A percentile compares a stretch with the other conserved stretches of the same genome.
phyloP scores from a whole-genome alignment of 164 flowering plant species.

The Echeveria elegans region DNA sequence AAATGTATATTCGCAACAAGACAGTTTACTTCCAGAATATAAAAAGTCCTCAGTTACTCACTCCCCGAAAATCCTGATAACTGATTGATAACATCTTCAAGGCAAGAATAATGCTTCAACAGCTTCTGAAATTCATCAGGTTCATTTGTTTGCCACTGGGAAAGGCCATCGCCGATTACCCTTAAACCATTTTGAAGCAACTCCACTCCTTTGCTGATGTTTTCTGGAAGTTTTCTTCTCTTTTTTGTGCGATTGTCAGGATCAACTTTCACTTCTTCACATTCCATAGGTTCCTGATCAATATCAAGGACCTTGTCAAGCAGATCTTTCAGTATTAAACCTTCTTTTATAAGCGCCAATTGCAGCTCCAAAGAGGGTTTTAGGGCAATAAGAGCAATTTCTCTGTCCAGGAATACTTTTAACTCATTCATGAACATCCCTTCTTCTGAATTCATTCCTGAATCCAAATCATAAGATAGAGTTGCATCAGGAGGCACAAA shows the following conservation, averaged over 20 bases:
- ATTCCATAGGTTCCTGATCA: conserved; percentile 10
- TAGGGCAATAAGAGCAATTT: conserved; percentile 31
- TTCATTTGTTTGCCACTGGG: conserved; percentile 46
- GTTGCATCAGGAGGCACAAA: conserved; percentile 83
- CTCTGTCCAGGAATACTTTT: conserved; percentile 79
- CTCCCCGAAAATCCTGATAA: conserved; percentile 37
- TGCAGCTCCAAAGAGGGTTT: conserved; percentile 39
- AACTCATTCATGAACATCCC: conserved; percentile 75
- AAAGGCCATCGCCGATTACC: conserved; percentile 51
- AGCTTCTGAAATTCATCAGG: conserved; percentile 42
- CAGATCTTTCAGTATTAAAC: conserved; percentile 39
- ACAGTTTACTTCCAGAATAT: conserved; percentile 1
- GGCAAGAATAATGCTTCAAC: conserved; percentile 41
- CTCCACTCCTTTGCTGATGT: conserved; percentile 53
- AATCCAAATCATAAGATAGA: conserved; percentile 57
- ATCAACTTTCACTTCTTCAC: conserved; percentile 33
- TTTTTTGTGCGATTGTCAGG: conserved; percentile 27
- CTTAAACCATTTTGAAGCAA: conserved; percentile 64
- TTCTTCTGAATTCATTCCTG: conserved; percentile 42
- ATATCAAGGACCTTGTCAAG: conserved; percentile 18
- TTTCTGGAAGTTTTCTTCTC: conserved; percentile 73
- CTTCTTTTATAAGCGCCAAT: conserved; percentile 46
- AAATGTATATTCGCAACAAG: neutral
- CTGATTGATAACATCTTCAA: conserved; percentile 55
- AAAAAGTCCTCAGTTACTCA: conserved; percentile 12